Evolutionary conservation across 345 rosid genomes (phyloP).

Genomic region (Rhizophora mangle): DNA sequence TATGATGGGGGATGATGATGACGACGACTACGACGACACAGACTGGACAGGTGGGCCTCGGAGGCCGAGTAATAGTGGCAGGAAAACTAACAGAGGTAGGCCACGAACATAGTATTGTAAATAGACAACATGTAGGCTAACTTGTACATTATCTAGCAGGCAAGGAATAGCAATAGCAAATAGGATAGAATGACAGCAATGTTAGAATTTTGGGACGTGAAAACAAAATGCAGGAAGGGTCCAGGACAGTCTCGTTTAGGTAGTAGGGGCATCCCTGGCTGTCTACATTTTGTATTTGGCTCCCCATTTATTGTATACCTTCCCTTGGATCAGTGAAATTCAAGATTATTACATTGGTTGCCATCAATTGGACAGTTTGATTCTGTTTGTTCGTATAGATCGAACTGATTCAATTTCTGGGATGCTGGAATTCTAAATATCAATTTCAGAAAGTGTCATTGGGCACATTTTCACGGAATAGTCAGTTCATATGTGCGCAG

Average conservation of each 20-base stretch:
- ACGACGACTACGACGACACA: conserved; percentile 48
- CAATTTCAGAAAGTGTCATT: no score
- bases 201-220: conserved; percentile 24
- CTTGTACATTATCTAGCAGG: conserved; percentile 41
- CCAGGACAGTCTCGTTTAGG: conserved; percentile 12
- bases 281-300: conserved; percentile 34
- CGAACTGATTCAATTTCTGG: no score
- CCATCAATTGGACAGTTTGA: background rate
- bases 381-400: no score
- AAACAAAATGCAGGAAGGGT: conserved; percentile 6
- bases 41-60: conserved; percentile 48
- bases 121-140: conserved; percentile 45
- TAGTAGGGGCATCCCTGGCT: conserved; percentile 1
- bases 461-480: no score
- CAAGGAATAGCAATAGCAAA: conserved; percentile 21
- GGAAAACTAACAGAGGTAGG: conserved; percentile 44
- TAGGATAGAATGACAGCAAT: conserved; percentile 29
- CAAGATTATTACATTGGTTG: conserved; percentile 13
- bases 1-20: conserved; percentile 36
- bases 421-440: no score
- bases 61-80: conserved; percentile 36
- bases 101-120: conserved; percentile 34
- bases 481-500: no score
- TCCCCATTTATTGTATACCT: conserved; percentile 7
- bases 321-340: conserved; percentile 26